phyloP scores from a whole-genome alignment of 2,329 filamentous ascomycete species.

The Alternaria brassicicola region DNA sequence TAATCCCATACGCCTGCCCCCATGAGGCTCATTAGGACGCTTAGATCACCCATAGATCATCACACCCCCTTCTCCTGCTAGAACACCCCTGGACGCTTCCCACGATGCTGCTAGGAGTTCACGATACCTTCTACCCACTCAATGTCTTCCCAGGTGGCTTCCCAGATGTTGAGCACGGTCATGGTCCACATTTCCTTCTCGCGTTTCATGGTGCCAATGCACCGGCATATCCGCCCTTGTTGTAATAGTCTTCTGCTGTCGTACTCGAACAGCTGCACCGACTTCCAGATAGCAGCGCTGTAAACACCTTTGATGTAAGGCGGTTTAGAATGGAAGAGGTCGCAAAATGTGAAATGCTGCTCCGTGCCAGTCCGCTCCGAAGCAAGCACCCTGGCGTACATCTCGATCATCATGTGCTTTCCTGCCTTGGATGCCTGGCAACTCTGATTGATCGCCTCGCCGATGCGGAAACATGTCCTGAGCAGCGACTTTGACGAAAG shows the following conservation, averaged over 20 bases:
- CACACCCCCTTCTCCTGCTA: no score
- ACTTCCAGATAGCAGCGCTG: conserved; percentile 53
- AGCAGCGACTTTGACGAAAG: conserved; percentile 56
- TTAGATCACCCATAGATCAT: conserved; percentile 6
- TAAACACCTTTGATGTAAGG: conserved; percentile 60
- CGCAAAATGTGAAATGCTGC: conserved; percentile 69
- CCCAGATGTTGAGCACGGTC: conserved; percentile 58
- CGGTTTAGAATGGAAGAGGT: conserved; percentile 64
- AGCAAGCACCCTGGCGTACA: conserved; percentile 66
- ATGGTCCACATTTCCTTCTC: conserved; percentile 53
- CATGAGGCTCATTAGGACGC: conserved; percentile 9
- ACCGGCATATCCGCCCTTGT: conserved; percentile 53
- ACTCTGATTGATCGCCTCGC: conserved; percentile 63
- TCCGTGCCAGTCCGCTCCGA: conserved; percentile 62
- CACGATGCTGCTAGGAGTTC: conserved; percentile 18
- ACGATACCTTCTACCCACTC: conserved; percentile 56
- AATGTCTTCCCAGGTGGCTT: conserved; percentile 62
- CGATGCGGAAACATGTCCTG: conserved; percentile 68
- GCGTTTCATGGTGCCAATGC: conserved; percentile 57
- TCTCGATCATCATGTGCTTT: conserved; percentile 61
- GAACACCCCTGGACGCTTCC: neutral
- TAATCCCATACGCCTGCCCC: neutral
- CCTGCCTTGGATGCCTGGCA: conserved; percentile 55
- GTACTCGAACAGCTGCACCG: conserved; percentile 53
- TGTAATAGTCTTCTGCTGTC: conserved; percentile 55